Base-by-base conservation (phyloP, 1,284 basidiomycete species). In the Grifola frondosa region DNA sequence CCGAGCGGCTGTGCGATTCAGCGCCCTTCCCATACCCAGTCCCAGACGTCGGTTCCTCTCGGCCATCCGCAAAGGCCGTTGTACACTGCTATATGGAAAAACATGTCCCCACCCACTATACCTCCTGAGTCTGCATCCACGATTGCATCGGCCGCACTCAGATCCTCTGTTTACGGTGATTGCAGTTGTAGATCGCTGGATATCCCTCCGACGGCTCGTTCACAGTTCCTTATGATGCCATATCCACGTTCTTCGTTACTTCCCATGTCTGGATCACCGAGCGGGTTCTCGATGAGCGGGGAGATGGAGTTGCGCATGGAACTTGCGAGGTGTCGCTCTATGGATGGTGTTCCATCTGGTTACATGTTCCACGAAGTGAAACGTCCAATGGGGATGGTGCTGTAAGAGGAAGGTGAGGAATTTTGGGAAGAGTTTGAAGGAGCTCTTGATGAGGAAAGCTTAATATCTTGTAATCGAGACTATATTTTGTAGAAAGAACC, bases 61-160 rank as follows among this genome's bases (percentile, higher is more conserved):
- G 60, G 47, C 11, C 49, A 46, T 36, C 62, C 59, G 16, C 58
- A 60, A 25, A 69, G 80, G n/a, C 80, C 80, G 8, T 76, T 80
- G 46, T 82, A 82, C 58, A 74, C 75, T 20, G 81, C 75, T 36
- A 84, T 84, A 40, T 75, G 81, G 39, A 75, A 74, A 56, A 71
- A 77, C 53, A 77, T 76, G 71, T 67, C 72, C 30, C 67, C 66
- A 16, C 70, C 73, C 15, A 61, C 56, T 7, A 65, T 63, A 15
- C 64, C 67, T 2, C 56, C 53, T 37, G 53, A 60, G 16, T n/a
- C n/a, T 57, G 58, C 38, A 34, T 58, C 30, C 48, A 49, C 56
- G 46, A 45, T 57, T 49, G 49, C 61, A 54, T 4, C 46, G 58
- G 57, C 32, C 48, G 52, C 50, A 55, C 57, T 46, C 50, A 56